Conservation (phyloP, 805 yeast species). For the Nakazawaea molendinolei region DNA sequence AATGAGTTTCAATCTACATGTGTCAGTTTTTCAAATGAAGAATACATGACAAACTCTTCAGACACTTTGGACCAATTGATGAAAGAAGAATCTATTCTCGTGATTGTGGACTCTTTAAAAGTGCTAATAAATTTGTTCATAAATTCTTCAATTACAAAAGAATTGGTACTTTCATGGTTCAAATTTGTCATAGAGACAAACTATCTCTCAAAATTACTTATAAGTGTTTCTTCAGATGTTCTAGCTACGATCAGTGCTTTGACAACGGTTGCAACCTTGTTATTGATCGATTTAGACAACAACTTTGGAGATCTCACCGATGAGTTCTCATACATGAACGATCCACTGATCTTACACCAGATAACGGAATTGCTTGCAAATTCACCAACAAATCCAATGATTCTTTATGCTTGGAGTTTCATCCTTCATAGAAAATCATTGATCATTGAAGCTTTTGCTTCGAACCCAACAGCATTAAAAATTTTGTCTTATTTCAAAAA, state of each 20-base stretch:
- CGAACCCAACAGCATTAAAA: conserved; percentile 15
- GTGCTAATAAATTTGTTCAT: conserved; percentile 21
- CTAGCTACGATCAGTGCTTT: conserved; percentile 33
- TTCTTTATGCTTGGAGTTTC: conserved; percentile 64
- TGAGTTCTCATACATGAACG: conserved; percentile 32
- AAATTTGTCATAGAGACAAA: conserved; percentile 33
- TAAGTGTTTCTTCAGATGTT: background rate
- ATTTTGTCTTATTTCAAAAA: conserved; percentile 19
- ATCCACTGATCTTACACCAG: conserved; percentile 29
- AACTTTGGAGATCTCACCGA: conserved; percentile 35
- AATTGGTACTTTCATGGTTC: conserved; percentile 49
- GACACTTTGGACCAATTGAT: conserved; percentile 2
- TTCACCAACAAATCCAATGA: conserved; percentile 36
- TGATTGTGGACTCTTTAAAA: conserved; percentile 12
- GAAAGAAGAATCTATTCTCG: conserved; percentile 5
- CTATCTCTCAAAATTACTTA: conserved; percentile 17
- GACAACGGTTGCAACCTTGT: conserved; percentile 40
- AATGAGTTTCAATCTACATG: background rate
- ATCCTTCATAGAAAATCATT: conserved; percentile 45
- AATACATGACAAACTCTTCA: conserved; percentile 2
- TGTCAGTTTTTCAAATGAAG: background rate
- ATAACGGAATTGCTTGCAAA: conserved; percentile 34
- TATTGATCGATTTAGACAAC: conserved; percentile 51
- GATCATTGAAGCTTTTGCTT: conserved; percentile 33
- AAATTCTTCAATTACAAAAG: conserved; percentile 19